Evolutionary conservation across 2,329 filamentous ascomycete genomes (phyloP).

Genomic region (Penicillium sp.): DNA sequence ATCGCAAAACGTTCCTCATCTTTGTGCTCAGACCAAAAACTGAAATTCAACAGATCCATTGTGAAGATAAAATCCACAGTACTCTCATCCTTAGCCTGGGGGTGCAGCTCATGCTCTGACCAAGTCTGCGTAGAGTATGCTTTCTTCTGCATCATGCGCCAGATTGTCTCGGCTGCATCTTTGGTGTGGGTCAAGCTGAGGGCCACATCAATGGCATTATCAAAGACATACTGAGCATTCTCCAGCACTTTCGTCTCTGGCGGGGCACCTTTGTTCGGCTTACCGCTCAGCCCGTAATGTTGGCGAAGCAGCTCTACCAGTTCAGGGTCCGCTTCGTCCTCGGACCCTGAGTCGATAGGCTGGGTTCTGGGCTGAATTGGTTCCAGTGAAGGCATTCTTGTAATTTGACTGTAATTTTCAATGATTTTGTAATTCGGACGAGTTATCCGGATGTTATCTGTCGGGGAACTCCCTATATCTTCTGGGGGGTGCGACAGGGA

Average conservation of each 20-base stretch:
- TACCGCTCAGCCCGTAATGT: conserved; percentile 66
- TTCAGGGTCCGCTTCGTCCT: conserved; percentile 88
- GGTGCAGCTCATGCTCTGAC: conserved; percentile 87
- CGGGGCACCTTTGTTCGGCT: conserved; percentile 53
- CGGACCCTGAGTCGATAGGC: conserved; percentile 64
- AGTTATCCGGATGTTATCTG: not conserved
- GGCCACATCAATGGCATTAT: conserved; percentile 91
- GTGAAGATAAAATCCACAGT: conserved; percentile 93
- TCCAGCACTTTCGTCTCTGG: conserved; percentile 81
- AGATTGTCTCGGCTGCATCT: conserved; percentile 75
- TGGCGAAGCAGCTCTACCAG: conserved; percentile 82
- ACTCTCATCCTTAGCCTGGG: conserved; percentile 73
- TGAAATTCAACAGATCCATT: conserved; percentile 96
- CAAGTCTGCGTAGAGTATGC: conserved; percentile 81
- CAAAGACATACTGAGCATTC: conserved; percentile 80
- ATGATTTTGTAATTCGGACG: not conserved
- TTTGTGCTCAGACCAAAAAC: conserved; percentile 80
- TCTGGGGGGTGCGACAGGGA: conserved; percentile 2
- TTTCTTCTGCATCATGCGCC: conserved; percentile 78
- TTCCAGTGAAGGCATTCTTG: conserved; percentile 20
- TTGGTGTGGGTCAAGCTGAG: conserved; percentile 82
- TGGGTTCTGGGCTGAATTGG: conserved; percentile 15
- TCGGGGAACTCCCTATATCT: conserved; percentile 7
- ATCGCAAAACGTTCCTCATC: conserved; percentile 77
- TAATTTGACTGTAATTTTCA: not conserved